Evolutionary conservation across 2,329 filamentous ascomycete species (phyloP), one percentile per base, ranked within the genome.

Genomic region (Mollisia scopiformis): DNA sequence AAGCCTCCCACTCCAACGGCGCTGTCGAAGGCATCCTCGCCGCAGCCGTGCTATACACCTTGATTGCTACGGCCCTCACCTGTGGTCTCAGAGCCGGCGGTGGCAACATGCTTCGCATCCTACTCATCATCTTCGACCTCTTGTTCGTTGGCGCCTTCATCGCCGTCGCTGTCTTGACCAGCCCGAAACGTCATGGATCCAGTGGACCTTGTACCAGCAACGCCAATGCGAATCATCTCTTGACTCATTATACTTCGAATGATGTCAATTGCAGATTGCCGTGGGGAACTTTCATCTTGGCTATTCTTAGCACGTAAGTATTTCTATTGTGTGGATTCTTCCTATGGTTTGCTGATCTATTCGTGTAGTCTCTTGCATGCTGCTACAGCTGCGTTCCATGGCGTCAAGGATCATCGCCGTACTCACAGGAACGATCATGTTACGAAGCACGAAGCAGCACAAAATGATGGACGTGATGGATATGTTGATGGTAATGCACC

Each of bases 1-100:
- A 55, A 30, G 69, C 73, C 66, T 75, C 62, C n/a, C 69, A 70
- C 21, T 71, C 75, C 37, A 76, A 74, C 47, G 73, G 75, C 25
- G 75, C 78, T 19, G 78, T 80, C 37, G 77, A 79, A 65, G 77
- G 77, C 56, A 80, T 80, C 50, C 74, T 80, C 23, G 75, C 77
- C 10, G 78, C 78, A 5, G 78, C 78, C 4, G 74, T 78, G 13
- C 64, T 76, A 6, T 80, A 80, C 70, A 79, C 75, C 0, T 66
- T 80, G 50, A 64, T 77, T 61, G 68, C 72, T 46, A 76, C 72
- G 57, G 47, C 77, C 5, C 54, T 79, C 19, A 66, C 63, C 2
- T 73, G 74, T 64, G 62, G 72, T 58, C 69, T 78, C 61, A 73
- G 73, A 58, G 71, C 74, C 68, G 23, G 67, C 70, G 51, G 56